These are phyloP conservation scores for Glebionis coronaria DNA, from an alignment of 129 eudicot genomes.

Conservation along the genomic window DNA sequence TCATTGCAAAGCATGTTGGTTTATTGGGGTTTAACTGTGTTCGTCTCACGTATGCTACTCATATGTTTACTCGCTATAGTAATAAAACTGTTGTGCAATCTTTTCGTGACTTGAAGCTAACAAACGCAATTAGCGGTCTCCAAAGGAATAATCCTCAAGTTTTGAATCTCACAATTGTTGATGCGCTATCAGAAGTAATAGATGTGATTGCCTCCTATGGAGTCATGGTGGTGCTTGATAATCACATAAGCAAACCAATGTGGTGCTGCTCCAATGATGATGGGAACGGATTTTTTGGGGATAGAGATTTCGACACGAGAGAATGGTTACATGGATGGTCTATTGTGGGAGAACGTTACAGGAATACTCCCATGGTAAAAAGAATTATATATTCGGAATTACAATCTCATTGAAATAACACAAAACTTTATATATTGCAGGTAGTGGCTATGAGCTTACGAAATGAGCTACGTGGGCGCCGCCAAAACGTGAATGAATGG, in stretches of 20 bases:
- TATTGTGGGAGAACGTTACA: constrained; percentile 40
- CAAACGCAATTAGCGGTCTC: constrained; percentile 33
- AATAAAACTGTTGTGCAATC: constrained; percentile 39
- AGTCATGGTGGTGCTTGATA: constrained; percentile 60
- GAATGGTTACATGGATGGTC: constrained; percentile 47
- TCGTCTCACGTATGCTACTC: constrained; percentile 41
- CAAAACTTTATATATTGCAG: constrained; percentile 30
- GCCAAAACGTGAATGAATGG: constrained; percentile 47
- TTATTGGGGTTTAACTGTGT: no score
- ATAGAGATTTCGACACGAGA: constrained; percentile 38
- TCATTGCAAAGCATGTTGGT: no score
- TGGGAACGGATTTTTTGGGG: constrained; percentile 68
- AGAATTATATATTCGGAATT: background rate
- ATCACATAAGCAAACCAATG: constrained; percentile 56
- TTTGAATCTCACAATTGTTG: constrained; percentile 36
- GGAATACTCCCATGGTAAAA: constrained; percentile 38
- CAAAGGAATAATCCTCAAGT: constrained; percentile 37
- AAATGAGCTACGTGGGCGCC: constrained; percentile 65
- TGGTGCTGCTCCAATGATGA: constrained; percentile 64
- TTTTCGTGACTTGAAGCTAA: constrained; percentile 30
- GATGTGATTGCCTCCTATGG: constrained; percentile 30
- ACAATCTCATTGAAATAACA: background rate
- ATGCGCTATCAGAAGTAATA: constrained; percentile 47
- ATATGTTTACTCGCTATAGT: constrained; percentile 35
- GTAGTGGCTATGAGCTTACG: constrained; percentile 75